These are phyloP conservation scores for Saccharomycopsis crataegensis DNA, from an alignment of 1,139 yeast genomes.

Conservation along the genomic window DNA sequence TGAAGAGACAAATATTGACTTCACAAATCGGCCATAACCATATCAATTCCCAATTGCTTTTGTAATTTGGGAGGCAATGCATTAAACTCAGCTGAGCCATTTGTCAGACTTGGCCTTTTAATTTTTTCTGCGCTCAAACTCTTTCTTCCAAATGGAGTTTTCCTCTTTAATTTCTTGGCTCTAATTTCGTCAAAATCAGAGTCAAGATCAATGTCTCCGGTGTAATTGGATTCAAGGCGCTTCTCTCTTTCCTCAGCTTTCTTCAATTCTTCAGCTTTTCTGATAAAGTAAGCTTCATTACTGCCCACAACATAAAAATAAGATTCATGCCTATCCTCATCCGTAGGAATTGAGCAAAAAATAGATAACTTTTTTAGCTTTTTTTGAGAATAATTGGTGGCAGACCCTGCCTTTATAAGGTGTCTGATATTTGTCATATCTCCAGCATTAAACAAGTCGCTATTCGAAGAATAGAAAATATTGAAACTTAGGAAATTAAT, in stretches of 20 bases:
- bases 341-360: conserved; percentile 6
- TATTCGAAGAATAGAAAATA: background rate
- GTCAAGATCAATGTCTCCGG: background rate
- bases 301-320: conserved; percentile 6
- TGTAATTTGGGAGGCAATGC: conserved; percentile 9
- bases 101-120: conserved; percentile 2
- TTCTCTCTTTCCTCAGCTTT: background rate
- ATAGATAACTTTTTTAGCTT: conserved; percentile 9
- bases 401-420: background rate
- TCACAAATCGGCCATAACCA: conserved; percentile 6
- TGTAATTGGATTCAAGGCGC: background rate
- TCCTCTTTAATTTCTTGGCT: background rate
- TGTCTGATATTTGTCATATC: background rate
- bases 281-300: background rate
- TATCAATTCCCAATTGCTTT: conserved; percentile 16
- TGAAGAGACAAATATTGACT: background rate
- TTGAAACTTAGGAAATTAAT: conserved; percentile 3
- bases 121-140: background rate
- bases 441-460: background rate
- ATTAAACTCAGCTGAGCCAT: conserved; percentile 13
- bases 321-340: conserved; percentile 5
- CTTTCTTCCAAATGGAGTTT: too few species aligned
- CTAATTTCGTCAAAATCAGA: background rate
- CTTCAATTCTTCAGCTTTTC: background rate
- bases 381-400: background rate